These are phyloP conservation scores for Tricholoma flavovirens DNA, from an alignment of 768 basidiomycete genomes.

Conservation along the genomic window DNA sequence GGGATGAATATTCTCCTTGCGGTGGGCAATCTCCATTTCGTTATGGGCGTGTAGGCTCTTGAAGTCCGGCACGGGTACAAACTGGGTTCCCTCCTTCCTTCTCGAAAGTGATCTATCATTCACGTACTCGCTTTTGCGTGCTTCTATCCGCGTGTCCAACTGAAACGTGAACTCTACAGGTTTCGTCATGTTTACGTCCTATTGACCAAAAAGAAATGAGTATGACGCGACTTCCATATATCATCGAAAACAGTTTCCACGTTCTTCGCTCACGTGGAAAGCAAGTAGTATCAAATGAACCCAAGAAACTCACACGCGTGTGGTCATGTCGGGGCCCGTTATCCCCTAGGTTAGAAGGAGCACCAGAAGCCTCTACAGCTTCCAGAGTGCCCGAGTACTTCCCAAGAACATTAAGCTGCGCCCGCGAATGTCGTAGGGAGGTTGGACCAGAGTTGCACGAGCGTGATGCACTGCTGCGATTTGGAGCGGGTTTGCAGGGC, in stretches of 20 bases:
- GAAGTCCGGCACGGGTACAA: slow-evolving; percentile 39
- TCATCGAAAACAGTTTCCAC: neutral
- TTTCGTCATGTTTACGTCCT: slow-evolving; percentile 31
- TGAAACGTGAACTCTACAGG: slow-evolving; percentile 50
- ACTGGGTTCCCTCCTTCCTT: slow-evolving; percentile 15
- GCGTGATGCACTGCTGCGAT: neutral
- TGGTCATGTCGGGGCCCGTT: slow-evolving; percentile 2
- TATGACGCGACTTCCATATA: slow-evolving; percentile 5
- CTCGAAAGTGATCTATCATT: slow-evolving; percentile 18
- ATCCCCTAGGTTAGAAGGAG: neutral
- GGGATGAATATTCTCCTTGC: slow-evolving; percentile 43
- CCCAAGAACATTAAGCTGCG: slow-evolving; percentile 2
- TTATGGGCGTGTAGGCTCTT: slow-evolving; percentile 49
- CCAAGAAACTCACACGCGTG: slow-evolving; percentile 9
- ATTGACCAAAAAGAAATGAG: slow-evolving; percentile 3
- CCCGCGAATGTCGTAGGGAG: slow-evolving; percentile 3
- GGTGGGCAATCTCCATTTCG: slow-evolving; percentile 34
- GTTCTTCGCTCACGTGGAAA: slow-evolving; percentile 8
- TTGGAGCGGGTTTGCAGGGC: too few relatives aligned
- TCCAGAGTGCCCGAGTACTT: slow-evolving; percentile 3
- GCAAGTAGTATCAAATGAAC: neutral
- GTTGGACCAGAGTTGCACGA: neutral
- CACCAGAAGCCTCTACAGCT: slow-evolving; percentile 3
- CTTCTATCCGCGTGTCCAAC: slow-evolving; percentile 42
- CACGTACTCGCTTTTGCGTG: slow-evolving; percentile 36